Percentiles rank a stretch among this genome's conserved stretches.
phyloP scores from a whole-genome alignment of 1,284 basidiomycete species.

The Ceratobasidium sp. region DNA sequence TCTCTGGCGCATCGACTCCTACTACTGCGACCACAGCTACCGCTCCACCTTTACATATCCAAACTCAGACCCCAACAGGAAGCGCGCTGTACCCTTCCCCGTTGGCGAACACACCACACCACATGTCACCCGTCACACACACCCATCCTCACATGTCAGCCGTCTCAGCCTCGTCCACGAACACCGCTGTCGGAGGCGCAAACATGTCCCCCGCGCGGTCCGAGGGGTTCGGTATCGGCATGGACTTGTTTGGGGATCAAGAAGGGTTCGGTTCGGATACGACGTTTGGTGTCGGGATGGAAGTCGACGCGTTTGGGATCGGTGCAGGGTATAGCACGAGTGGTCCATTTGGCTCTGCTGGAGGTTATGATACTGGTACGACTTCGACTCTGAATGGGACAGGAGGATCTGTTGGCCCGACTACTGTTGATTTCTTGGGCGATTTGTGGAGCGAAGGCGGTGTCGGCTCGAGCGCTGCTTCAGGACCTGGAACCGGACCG shows the following conservation, averaged over 20 bases:
- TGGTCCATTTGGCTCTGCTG: neutral
- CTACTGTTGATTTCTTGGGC: neutral
- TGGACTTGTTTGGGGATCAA: constrained; percentile 40
- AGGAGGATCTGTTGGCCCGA: too few species aligned
- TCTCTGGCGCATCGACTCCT: constrained; percentile 36
- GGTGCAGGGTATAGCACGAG: neutral
- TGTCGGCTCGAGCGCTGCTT: neutral
- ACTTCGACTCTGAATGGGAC: neutral
- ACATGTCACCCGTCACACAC: neutral
- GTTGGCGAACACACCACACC: constrained; percentile 25
- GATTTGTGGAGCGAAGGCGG: constrained; percentile 7
- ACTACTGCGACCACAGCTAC: neutral
- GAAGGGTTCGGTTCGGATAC: constrained; percentile 4
- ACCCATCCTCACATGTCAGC: neutral
- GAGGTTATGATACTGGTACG: constrained; percentile 1
- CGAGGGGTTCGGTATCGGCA: constrained; percentile 19
- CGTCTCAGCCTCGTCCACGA: too few species aligned
- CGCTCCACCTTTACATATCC: neutral
- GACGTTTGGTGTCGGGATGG: constrained; percentile 15
- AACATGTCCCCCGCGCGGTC: constrained; percentile 10
- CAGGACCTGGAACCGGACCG: neutral
- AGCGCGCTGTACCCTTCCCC: constrained; percentile 30
- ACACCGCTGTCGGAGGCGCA: too few species aligned
- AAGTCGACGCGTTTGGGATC: neutral
- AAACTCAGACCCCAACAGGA: constrained; percentile 25